Conservation (phyloP, 23 red algal genomes). For the Rhodosorus marinus region DNA sequence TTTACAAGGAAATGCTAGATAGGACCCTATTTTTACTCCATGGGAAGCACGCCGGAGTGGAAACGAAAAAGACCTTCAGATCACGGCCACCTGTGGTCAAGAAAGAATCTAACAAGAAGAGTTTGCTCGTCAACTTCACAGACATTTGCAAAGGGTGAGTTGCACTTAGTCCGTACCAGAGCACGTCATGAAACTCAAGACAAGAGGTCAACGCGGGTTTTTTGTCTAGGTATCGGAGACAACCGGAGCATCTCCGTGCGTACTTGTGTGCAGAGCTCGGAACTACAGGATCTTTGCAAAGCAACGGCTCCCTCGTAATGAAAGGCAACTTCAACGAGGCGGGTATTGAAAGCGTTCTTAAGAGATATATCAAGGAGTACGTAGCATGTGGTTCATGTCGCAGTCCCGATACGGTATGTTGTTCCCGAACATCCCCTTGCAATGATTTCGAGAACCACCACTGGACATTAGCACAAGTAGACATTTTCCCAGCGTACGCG, state of each 20-base stretch:
- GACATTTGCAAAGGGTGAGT: slow-evolving; percentile 91
- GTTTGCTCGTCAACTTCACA: slow-evolving; percentile 90
- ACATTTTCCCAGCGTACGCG: no score
- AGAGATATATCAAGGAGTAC: slow-evolving; percentile 82
- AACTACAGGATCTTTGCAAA: slow-evolving; percentile 82
- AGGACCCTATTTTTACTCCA: slow-evolving; percentile 74
- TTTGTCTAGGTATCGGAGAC: slow-evolving; percentile 69
- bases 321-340: slow-evolving; percentile 77
- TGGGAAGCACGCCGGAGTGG: slow-evolving; percentile 41
- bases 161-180: no score
- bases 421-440: no score
- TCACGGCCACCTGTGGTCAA: slow-evolving; percentile 68
- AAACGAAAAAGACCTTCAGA: slow-evolving; percentile 21
- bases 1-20: slow-evolving; percentile 49
- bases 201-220: no score
- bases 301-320: slow-evolving; percentile 63
- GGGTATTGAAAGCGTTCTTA: slow-evolving; percentile 81
- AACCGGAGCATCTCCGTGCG: slow-evolving; percentile 81
- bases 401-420: slow-evolving; percentile 77
- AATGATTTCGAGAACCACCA: no score
- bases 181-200: no score
- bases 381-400: slow-evolving; percentile 74
- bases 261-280: slow-evolving; percentile 92
- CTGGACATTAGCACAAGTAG: no score
- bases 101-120: slow-evolving; percentile 81